Base-by-base conservation (phyloP, 345 rosid species). In the Moringa oleifera region DNA sequence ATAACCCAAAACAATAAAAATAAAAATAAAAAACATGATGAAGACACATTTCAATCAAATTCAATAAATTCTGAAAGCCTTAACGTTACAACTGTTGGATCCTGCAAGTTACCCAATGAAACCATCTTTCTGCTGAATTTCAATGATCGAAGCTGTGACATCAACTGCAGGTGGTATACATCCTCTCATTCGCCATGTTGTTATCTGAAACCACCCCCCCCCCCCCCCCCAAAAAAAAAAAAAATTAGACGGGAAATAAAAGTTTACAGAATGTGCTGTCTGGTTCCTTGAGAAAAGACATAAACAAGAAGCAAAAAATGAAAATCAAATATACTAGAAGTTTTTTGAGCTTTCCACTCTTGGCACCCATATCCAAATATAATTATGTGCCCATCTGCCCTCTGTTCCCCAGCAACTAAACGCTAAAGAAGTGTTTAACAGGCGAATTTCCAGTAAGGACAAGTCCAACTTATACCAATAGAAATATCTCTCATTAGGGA, bases 151-250 rank as follows among this genome's bases (percentile, higher is more conserved):
- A 73, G 95, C 86, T 1, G 98, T 89, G 21, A 86, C 94, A 77
- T 95, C 98, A 25, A 91, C 75, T 20, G 81, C 85, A 57, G 75
- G 91, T 0, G 97, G 97, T 56, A 91, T 74, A 61, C 84, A 82
- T 33, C 98, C 99, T 80, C 96, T 79, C 63, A 89, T 80, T 71
- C 87, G 75, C 97, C 97, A 95, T 18, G 95, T 86, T 0, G 75
- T 77, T 66, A 91, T 76, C 96, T 88, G 61, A 63, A 60, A 59
- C 13, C n/a, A n/a, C n/a, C n/a, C n/a, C n/a, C n/a, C n/a, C n/a
- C n/a, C n/a, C n/a, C n/a, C n/a, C n/a, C n/a, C n/a, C 25, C 57
- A 55, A 0, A 53, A 61, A 25, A 20, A n/a, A n/a, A 31, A 19
- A 33, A 7, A 1, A 6, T 20, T 51, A 21, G 8, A 13, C 24